A percentile compares a stretch with the other conserved stretches of the same genome.
Conservation (phyloP, 495 filamentous ascomycete genomes). For the Talaromyces thailandensis region DNA sequence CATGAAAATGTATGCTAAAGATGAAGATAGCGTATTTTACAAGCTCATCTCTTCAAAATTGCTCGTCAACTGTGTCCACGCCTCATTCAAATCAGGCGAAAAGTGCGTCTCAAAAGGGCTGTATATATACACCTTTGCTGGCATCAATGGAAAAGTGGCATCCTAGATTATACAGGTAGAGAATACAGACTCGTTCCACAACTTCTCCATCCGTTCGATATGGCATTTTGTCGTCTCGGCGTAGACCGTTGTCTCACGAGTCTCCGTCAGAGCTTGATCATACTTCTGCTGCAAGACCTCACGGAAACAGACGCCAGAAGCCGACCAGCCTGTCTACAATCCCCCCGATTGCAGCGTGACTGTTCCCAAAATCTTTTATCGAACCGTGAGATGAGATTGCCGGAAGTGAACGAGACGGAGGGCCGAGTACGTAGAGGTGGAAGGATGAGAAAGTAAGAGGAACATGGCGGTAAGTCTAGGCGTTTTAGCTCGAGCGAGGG, state of each 20-base stretch:
- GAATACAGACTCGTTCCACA: neutral
- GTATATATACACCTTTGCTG: too few species aligned
- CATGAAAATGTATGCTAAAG: too few species aligned
- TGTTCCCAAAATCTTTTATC: neutral
- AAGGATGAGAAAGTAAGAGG: neutral
- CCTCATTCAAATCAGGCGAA: too few species aligned
- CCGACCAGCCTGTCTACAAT: neutral
- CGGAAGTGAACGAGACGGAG: neutral
- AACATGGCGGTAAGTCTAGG: neutral
- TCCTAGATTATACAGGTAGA: neutral
- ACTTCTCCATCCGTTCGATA: neutral
- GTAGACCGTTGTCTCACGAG: neutral
- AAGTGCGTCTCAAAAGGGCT: too few species aligned
- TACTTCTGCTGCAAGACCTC: neutral
- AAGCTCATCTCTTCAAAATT: too few species aligned
- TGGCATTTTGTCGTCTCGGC: neutral
- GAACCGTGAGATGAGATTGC: neutral
- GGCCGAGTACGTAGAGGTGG: neutral
- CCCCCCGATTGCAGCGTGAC: neutral
- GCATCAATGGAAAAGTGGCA: too few species aligned
- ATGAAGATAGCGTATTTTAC: too few species aligned
- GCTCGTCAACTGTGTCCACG: too few species aligned
- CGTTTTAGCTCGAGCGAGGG: neutral
- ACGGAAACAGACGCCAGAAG: neutral
- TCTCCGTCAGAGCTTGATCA: neutral